Percentiles rank a stretch among this genome's conserved stretches.
Conservation (phyloP, 768 basidiomycete species). For the Crepidotus variabilis region DNA sequence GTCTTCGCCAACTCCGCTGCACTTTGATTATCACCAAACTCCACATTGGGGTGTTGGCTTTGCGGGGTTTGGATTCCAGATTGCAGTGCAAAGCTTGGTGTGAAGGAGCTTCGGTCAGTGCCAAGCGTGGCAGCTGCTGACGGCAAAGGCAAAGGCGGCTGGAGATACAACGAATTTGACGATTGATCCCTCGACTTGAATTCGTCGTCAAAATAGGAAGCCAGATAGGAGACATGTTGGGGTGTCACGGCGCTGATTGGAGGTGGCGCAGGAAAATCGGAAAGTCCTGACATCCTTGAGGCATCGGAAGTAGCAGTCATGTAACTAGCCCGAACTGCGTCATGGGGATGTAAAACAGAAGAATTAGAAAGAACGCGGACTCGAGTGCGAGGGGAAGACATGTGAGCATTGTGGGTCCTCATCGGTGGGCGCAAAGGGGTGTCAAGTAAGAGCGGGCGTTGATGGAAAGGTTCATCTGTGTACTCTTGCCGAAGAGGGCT, state of each 20-base stretch:
- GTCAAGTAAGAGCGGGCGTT: no score
- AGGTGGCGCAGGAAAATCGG: constrained; percentile 71
- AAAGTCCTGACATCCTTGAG: constrained; percentile 68
- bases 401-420: constrained; percentile 3
- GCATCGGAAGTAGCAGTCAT: constrained; percentile 50
- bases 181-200: not conserved
- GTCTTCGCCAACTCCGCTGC: constrained; percentile 19
- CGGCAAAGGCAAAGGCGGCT: not conserved
- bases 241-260: constrained; percentile 18
- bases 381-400: not conserved
- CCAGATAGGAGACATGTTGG: constrained; percentile 36
- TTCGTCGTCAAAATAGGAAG: constrained; percentile 38
- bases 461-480: not conserved
- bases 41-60: constrained; percentile 13
- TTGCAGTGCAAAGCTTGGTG: not conserved
- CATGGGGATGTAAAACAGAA: constrained; percentile 12
- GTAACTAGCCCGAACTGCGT: constrained; percentile 47
- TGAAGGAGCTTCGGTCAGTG: not conserved
- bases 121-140: not conserved
- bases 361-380: constrained; percentile 20
- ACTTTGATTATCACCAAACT: constrained; percentile 20
- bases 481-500: not conserved
- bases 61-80: constrained; percentile 7
- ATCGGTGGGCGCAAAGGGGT: not conserved
- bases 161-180: not conserved